These are phyloP conservation scores for Saccharomycopsis vini DNA, from an alignment of 805 yeast species.

Conservation along the genomic window DNA sequence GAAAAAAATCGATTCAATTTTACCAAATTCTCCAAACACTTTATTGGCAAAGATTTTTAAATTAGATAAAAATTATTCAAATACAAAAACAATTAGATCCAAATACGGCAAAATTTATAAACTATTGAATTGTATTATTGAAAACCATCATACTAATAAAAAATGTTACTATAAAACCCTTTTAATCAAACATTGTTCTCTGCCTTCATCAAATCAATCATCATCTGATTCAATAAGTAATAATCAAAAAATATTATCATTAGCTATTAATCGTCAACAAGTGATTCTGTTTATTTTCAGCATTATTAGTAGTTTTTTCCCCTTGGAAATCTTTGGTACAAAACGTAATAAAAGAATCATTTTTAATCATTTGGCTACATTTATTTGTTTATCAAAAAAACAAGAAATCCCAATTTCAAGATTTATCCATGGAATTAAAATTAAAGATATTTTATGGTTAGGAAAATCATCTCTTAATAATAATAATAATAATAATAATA, in stretches of 20 bases:
- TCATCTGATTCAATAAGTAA: too few species aligned
- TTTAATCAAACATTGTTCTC: conserved; percentile 23
- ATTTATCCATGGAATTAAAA: conserved; percentile 29
- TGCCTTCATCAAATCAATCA: too few species aligned
- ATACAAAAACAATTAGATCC: not conserved
- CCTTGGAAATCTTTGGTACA: conserved; percentile 45
- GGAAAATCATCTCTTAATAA: too few species aligned
- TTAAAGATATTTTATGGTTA: conserved; percentile 49
- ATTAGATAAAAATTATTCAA: not conserved
- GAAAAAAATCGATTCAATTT: not conserved
- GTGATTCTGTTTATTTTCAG: conserved; percentile 37
- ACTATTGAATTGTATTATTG: conserved; percentile 20
- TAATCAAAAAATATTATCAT: too few species aligned
- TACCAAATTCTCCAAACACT: not conserved
- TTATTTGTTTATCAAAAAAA: conserved; percentile 33
- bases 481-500: too few species aligned
- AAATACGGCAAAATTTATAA: not conserved
- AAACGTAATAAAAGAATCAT: conserved; percentile 37
- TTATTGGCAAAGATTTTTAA: not conserved
- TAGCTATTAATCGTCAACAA: conserved; percentile 16
- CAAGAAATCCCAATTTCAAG: conserved; percentile 27
- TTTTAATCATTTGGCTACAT: conserved; percentile 27
- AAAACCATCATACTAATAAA: conserved; percentile 28
- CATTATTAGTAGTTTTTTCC: conserved; percentile 41
- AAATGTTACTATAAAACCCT: conserved; percentile 33